phyloP scores from a whole-genome alignment of 1,284 basidiomycete species.

The Ustilago curta region DNA sequence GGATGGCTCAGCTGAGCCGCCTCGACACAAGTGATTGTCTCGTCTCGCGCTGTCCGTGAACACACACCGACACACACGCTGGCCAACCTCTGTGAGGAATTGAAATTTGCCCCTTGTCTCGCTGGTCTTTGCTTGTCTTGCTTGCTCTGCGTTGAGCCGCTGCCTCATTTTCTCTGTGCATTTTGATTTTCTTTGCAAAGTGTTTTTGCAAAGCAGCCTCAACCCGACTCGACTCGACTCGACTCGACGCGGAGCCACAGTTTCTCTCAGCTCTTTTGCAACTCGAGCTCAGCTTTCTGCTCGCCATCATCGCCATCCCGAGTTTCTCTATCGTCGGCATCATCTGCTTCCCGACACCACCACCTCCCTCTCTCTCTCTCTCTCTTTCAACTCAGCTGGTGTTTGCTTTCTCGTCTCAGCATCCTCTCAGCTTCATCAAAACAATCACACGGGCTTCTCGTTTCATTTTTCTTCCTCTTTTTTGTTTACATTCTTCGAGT shows the following conservation, averaged over 20 bases:
- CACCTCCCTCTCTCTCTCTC: conserved; percentile 1
- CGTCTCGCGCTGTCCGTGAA: conserved; percentile 9
- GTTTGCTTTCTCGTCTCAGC: conserved; percentile 3
- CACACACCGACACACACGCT: conserved; percentile 11
- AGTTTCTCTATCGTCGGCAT: conserved; percentile 13
- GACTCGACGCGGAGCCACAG: neutral
- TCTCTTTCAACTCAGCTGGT: conserved; percentile 16
- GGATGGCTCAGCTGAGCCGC: conserved; percentile 20
- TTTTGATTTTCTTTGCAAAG: too few relatives aligned
- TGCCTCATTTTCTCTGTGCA: neutral
- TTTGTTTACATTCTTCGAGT: neutral
- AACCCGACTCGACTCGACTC: too few relatives aligned
- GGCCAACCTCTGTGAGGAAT: neutral
- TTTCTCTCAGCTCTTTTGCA: neutral
- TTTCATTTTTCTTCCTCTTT: neutral
- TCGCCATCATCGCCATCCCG: conserved; percentile 27
- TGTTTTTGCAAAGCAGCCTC: too few relatives aligned
- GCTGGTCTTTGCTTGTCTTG: neutral
- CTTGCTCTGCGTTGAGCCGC: neutral
- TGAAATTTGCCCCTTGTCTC: neutral
- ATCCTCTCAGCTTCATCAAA: conserved; percentile 9
- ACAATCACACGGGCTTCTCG: conserved; percentile 7
- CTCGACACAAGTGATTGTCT: neutral
- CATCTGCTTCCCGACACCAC: conserved; percentile 25
- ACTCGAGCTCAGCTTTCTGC: conserved; percentile 10